Evolutionary conservation across 345 rosid genomes (phyloP).

Genomic region (Syzygium jambos): DNA sequence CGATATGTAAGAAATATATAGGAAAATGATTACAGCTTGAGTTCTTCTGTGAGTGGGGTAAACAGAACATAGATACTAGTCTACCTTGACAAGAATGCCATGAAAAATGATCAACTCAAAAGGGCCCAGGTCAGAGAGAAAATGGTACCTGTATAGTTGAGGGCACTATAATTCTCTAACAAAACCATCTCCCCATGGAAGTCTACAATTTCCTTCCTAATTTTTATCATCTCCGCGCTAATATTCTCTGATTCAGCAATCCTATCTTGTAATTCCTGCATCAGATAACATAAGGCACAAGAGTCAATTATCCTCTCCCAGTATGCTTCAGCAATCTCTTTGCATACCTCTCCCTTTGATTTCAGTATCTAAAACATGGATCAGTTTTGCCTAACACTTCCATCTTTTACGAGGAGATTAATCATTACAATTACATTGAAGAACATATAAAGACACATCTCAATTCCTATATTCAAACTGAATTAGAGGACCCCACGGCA

Average conservation of each 20-base stretch:
- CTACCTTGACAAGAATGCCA: neutral
- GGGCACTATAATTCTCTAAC: constrained; percentile 91
- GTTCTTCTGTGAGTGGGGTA: too few species aligned
- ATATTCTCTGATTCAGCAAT: constrained; percentile 48
- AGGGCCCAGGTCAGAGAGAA: neutral
- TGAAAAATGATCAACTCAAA: neutral
- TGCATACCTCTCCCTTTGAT: neutral
- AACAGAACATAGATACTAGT: neutral
- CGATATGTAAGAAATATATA: too few species aligned
- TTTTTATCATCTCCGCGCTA: constrained; percentile 46
- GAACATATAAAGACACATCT: neutral
- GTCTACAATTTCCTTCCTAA: constrained; percentile 77
- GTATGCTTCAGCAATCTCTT: neutral
- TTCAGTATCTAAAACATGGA: neutral
- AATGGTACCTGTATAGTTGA: constrained; percentile 77
- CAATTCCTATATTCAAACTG: neutral
- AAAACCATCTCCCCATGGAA: constrained; percentile 97
- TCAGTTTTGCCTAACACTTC: neutral
- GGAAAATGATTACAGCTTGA: too few species aligned
- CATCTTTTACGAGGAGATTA: neutral
- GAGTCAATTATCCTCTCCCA: neutral
- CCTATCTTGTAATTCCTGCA: constrained; percentile 77
- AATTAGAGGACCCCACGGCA: neutral
- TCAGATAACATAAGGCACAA: neutral
- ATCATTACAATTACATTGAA: neutral